A percentile compares a stretch with the other conserved stretches of the same genome.
phyloP scores from a whole-genome alignment of 352 stramenopile species.

The Chrysophaeum taylorii region DNA sequence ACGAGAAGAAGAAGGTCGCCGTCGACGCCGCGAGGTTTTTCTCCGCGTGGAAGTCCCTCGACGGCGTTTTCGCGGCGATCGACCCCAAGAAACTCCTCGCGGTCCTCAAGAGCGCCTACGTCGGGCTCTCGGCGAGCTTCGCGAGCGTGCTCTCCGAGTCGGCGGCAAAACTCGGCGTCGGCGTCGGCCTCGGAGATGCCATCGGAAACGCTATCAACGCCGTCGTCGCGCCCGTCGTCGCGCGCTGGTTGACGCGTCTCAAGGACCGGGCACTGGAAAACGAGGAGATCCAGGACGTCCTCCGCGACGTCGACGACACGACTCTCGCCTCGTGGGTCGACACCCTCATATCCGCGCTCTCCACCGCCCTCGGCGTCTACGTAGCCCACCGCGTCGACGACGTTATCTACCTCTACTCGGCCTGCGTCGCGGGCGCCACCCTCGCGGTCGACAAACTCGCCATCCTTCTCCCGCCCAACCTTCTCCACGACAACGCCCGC shows the following conservation, averaged over 20 bases:
- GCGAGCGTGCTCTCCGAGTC: neutral
- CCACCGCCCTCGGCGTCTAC: slow-evolving; percentile 5
- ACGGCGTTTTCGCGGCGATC: neutral
- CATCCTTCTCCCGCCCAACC: neutral
- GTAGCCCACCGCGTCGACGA: slow-evolving; percentile 9
- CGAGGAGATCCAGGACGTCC: too few species aligned
- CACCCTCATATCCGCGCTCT: neutral
- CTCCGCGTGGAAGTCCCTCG: neutral
- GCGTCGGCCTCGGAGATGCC: neutral
- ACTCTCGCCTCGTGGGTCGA: neutral
- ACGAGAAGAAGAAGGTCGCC: too few species aligned
- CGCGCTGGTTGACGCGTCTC: neutral
- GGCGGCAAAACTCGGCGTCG: slow-evolving; percentile 4
- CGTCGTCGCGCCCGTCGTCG: neutral
- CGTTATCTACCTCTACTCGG: slow-evolving; percentile 5
- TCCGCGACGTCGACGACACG: too few species aligned
- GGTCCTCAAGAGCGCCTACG: neutral
- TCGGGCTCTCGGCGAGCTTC: neutral
- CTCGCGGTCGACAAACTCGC: neutral
- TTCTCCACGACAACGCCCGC: neutral
- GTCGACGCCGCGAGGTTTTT: neutral
- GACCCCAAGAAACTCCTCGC: neutral
- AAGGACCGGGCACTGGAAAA: neutral
- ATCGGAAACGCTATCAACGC: slow-evolving; percentile 2
- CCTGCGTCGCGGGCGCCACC: neutral